Evolutionary conservation across 73 alveolate genomes (phyloP).

Genomic region (Paramecium bursaria): DNA sequence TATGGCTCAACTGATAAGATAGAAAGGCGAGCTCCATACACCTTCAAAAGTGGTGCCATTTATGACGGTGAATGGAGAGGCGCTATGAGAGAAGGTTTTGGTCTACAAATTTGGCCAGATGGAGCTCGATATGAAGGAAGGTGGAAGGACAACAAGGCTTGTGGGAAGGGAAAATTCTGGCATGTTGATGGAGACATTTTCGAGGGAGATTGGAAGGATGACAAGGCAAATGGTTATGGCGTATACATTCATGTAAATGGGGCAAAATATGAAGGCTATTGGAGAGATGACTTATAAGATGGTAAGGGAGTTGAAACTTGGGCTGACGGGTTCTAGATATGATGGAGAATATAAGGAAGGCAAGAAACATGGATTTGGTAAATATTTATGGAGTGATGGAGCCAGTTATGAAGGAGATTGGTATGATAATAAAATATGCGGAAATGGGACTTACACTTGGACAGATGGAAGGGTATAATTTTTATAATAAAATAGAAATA

Average conservation of each 20-base stretch:
- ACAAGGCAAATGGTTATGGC: conserved; percentile 74
- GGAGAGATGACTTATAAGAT: conserved; percentile 78
- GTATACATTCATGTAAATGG: conserved; percentile 71
- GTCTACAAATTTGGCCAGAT: conserved; percentile 61
- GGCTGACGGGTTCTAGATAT: conserved; percentile 80
- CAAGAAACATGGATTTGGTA: conserved; percentile 81
- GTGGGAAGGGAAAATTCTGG: conserved; percentile 74
- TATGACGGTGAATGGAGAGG: conserved; percentile 74
- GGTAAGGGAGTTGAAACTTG: conserved; percentile 77
- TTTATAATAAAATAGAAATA: not conserved
- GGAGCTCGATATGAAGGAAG: conserved; percentile 73
- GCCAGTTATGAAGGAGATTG: conserved; percentile 75
- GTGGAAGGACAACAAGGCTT: conserved; percentile 72
- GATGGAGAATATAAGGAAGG: conserved; percentile 80
- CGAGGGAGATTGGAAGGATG: conserved; percentile 74
- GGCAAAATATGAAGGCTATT: conserved; percentile 73
- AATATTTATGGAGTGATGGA: conserved; percentile 76
- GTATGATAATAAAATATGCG: conserved; percentile 82
- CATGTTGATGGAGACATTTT: conserved; percentile 75
- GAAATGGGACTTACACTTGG: conserved; percentile 89
- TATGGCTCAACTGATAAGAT: not conserved
- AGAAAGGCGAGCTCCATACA: not conserved
- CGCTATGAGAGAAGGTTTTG: conserved; percentile 63
- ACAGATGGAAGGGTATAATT: conserved; percentile 85
- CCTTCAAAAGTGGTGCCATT: conserved; percentile 65